Evolutionary conservation across 2,329 filamentous ascomycete species (phyloP).

Genomic region (Penicillium sp.): DNA sequence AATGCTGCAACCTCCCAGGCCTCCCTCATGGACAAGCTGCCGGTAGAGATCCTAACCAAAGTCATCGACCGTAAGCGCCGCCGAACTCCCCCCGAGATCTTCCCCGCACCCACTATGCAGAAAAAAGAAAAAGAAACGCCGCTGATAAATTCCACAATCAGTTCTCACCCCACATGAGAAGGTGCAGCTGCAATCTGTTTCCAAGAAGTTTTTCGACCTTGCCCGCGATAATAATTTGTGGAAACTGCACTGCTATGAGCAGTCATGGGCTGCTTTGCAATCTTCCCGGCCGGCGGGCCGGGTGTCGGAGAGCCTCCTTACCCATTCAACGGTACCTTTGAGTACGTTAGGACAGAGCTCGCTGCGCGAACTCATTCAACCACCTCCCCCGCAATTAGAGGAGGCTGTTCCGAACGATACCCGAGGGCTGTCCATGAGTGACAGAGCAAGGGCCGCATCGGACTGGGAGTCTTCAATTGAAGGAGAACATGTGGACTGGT

Average conservation of each 20-base stretch:
- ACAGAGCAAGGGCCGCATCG: constrained; percentile 44
- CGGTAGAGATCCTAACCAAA: constrained; percentile 64
- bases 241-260: constrained; percentile 71
- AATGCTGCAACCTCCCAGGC: constrained; percentile 24
- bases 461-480: constrained; percentile 83
- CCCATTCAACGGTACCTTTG: constrained; percentile 35
- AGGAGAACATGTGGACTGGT: constrained; percentile 75
- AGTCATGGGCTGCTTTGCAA: constrained; percentile 65
- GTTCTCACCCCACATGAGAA: constrained; percentile 66
- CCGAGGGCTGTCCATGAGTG: constrained; percentile 23
- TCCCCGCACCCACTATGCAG: constrained; percentile 22
- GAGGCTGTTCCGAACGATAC: not conserved
- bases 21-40: constrained; percentile 55
- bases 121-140: constrained; percentile 9
- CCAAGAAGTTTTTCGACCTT: constrained; percentile 63
- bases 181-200: constrained; percentile 68
- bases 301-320: constrained; percentile 50
- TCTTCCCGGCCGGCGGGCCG: constrained; percentile 21
- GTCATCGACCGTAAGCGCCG: constrained; percentile 60
- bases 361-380: constrained; percentile 36
- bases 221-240: constrained; percentile 75
- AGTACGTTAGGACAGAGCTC: constrained; percentile 33
- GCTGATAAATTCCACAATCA: constrained; percentile 34
- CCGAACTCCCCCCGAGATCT: constrained; percentile 21
- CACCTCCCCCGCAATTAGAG: constrained; percentile 10